These are phyloP conservation scores for Thielaviopsis ethacetica DNA, from an alignment of 2,329 filamentous ascomycete genomes.

Conservation along the genomic window DNA sequence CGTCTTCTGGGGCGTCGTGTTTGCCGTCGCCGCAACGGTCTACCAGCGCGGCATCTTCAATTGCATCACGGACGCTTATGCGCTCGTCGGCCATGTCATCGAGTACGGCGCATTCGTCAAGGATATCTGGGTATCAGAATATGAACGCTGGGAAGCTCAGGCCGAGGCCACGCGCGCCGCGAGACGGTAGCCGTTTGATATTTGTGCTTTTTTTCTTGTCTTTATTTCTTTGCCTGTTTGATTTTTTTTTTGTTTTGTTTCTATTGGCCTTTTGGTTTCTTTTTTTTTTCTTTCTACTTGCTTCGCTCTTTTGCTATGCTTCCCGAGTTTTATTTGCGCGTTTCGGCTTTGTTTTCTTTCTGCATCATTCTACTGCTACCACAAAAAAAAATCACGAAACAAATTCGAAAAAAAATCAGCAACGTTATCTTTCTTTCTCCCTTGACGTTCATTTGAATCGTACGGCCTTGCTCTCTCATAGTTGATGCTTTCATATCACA, in stretches of 20 bases:
- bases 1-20: constrained; percentile 46
- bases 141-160: constrained; percentile 38
- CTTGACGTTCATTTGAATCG: too few relatives aligned
- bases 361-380: neutral
- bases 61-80: constrained; percentile 40
- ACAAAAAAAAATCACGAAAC: neutral
- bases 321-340: neutral
- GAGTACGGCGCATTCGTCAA: constrained; percentile 32
- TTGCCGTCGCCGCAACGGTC: constrained; percentile 36
- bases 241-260: neutral
- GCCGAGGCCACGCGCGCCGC: constrained; percentile 16
- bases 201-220: neutral
- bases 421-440: neutral
- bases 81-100: constrained; percentile 25
- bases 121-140: constrained; percentile 41
- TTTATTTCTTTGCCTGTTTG: neutral
- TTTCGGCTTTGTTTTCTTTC: constrained; percentile 4
- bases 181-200: constrained; percentile 9
- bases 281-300: neutral
- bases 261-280: neutral
- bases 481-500: neutral
- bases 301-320: neutral
- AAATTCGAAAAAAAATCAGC: neutral
- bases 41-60: constrained; percentile 51
- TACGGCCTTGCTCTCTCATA: too few relatives aligned